Base-by-base conservation (phyloP, 768 basidiomycete species). In the Neoboletus subvelutipes region DNA sequence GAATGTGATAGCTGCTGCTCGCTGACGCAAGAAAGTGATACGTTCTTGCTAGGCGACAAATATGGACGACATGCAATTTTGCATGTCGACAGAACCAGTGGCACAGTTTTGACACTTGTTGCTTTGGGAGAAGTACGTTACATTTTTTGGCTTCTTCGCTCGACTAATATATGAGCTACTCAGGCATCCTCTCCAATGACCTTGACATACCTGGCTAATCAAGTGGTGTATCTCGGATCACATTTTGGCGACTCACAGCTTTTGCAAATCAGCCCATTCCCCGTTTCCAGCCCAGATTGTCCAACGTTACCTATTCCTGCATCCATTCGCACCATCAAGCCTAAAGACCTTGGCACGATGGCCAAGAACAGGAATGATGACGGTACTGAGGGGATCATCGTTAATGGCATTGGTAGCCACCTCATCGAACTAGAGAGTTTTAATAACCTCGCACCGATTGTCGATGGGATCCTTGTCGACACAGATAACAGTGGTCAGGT, bases 201-300 rank as follows among this genome's bases (percentile, higher is more conserved):
- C 12, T 66, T 96, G 57, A 84, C 88, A 1, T 87, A 92, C 63
- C 77, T 97, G 13, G 78, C 84, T 6, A 79, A 83, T 46, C 86
- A 90, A 68, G 72, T 81, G 10, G 59, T 94, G 9, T 96, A 86
- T 65, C 75, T 94, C 22, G 90, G 92, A 18, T 94, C 93, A 7
- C 88, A 92, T 61, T 76, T 81, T 17, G 92, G 91, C 18, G 86
- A 94, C 67, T 88, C 92, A 1, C 90, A 93, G 60, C 72, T 95
- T 11, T 63, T 94, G 2, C 78, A 80, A 50, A 80, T 96, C 53
- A 80, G 71, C 33, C 51, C 71, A 1, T 59, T 75, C 10, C 80
- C 86, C 0, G 59, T 75, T n/a, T 76, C 78, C 9, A 67, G 71
- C 13, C 60, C 73, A 11, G 73, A 76, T 17, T 51, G 64, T 4